Conservation (phyloP, 495 filamentous ascomycete species). For the Tuber magnatum region DNA sequence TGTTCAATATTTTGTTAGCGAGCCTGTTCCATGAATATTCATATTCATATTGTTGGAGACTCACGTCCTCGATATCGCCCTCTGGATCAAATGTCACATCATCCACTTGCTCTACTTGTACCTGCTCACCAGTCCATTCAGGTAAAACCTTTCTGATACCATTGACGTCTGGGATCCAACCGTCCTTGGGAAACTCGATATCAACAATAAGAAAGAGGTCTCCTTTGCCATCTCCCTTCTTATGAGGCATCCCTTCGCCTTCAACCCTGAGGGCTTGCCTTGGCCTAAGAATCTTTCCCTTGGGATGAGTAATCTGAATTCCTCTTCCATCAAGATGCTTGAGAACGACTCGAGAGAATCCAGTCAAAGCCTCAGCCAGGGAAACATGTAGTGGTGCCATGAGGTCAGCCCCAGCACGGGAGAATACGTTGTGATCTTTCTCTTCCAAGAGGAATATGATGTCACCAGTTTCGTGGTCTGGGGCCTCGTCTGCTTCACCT, state of each 20-base stretch:
- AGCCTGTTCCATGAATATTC: background rate
- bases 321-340: conserved; percentile 92
- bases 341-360: conserved; percentile 82
- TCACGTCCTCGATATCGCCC: conserved; percentile 70
- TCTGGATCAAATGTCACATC: conserved; percentile 79
- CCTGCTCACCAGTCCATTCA: conserved; percentile 43
- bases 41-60: conserved; percentile 31
- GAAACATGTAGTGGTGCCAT: conserved; percentile 70
- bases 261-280: conserved; percentile 73
- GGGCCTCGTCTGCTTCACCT: conserved; percentile 90
- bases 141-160: conserved; percentile 70
- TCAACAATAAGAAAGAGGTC: conserved; percentile 83
- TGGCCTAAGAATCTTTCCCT: conserved; percentile 68
- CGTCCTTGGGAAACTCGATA: conserved; percentile 78
- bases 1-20: conserved; percentile 32
- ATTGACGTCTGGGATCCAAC: conserved; percentile 66
- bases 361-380: conserved; percentile 73
- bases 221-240: conserved; percentile 72
- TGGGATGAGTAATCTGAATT: conserved; percentile 67
- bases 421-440: conserved; percentile 70
- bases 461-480: conserved; percentile 84
- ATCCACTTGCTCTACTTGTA: conserved; percentile 66
- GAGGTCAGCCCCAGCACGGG: conserved; percentile 73
- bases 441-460: conserved; percentile 83
- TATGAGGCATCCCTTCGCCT: conserved; percentile 90